Evolutionary conservation across 495 filamentous ascomycete genomes (phyloP).

Genomic region (Talaromyces nanjingensis): DNA sequence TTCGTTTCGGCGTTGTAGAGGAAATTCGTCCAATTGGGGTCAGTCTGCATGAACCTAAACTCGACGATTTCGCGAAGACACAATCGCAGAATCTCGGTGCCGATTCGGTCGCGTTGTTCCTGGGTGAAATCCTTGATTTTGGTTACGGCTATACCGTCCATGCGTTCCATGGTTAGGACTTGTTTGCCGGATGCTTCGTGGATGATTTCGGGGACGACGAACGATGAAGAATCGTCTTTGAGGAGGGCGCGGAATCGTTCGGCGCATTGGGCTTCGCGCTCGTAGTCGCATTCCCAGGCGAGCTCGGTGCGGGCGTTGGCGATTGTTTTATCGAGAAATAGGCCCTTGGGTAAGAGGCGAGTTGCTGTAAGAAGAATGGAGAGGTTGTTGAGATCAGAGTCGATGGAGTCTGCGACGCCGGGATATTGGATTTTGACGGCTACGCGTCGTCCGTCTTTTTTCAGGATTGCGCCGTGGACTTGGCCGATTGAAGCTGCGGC

Average conservation of each 20-base stretch:
- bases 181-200: conserved; percentile 74
- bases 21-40: conserved; percentile 99
- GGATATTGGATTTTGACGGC: conserved; percentile 98
- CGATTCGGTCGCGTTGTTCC: conserved; percentile 78
- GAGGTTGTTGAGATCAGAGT: conserved; percentile 90
- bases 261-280: conserved; percentile 75
- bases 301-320: conserved; percentile 91
- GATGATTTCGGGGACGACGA: conserved; percentile 71
- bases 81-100: conserved; percentile 84
- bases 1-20: conserved; percentile 69
- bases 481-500: conserved; percentile 98
- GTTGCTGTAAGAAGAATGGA: conserved; percentile 85
- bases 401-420: conserved; percentile 91
- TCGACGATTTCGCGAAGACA: conserved; percentile 90
- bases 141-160: conserved; percentile 82
- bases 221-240: conserved; percentile 58
- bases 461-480: conserved; percentile 82
- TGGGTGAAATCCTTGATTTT: conserved; percentile 70
- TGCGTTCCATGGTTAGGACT: conserved; percentile 89
- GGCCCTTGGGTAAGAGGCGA: conserved; percentile 77
- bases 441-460: conserved; percentile 64
- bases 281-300: conserved; percentile 95
- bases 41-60: conserved; percentile 97
- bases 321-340: conserved; percentile 95
- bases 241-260: conserved; percentile 68